phyloP scores from a whole-genome alignment of 495 filamentous ascomycete genomes.

The Ramalina intermedia region DNA sequence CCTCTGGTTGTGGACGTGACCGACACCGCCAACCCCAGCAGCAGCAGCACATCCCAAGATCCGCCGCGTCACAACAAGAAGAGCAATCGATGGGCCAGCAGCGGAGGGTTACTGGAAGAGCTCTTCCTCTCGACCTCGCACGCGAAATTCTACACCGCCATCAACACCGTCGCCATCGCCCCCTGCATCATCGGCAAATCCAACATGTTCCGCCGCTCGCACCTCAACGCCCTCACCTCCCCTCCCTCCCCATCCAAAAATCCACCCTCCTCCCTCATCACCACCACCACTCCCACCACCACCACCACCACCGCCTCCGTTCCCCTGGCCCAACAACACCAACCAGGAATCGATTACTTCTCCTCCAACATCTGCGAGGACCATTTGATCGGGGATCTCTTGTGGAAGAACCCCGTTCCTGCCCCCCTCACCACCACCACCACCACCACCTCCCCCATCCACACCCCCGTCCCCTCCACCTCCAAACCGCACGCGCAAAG shows the following conservation, averaged over 20 bases:
- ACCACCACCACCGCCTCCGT: slow-evolving; percentile 16
- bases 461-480: background rate
- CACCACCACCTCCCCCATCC: slow-evolving; percentile 25
- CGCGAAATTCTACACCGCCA: slow-evolving; percentile 96
- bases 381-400: slow-evolving; percentile 82
- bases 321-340: slow-evolving; percentile 25
- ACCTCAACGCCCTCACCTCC: slow-evolving; percentile 69
- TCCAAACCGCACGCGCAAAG: slow-evolving; percentile 7
- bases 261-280: slow-evolving; percentile 33
- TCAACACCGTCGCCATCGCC: slow-evolving; percentile 82
- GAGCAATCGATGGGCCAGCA: background rate
- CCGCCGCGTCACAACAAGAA: background rate
- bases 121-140: slow-evolving; percentile 88
- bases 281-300: slow-evolving; percentile 8
- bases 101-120: slow-evolving; percentile 83
- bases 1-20: slow-evolving; percentile 71
- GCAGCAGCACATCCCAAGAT: slow-evolving; percentile 1
- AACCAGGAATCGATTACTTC: slow-evolving; percentile 77
- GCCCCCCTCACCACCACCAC: slow-evolving; percentile 8
- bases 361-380: slow-evolving; percentile 96
- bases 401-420: slow-evolving; percentile 53
- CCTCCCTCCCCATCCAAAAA: slow-evolving; percentile 9
- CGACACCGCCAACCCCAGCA: slow-evolving; percentile 4
- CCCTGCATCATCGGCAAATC: slow-evolving; percentile 95
- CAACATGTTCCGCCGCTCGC: slow-evolving; percentile 92